Evolutionary conservation across 2,329 filamentous ascomycete species (phyloP).

Genomic region (Rhinocladiella mackenziei): DNA sequence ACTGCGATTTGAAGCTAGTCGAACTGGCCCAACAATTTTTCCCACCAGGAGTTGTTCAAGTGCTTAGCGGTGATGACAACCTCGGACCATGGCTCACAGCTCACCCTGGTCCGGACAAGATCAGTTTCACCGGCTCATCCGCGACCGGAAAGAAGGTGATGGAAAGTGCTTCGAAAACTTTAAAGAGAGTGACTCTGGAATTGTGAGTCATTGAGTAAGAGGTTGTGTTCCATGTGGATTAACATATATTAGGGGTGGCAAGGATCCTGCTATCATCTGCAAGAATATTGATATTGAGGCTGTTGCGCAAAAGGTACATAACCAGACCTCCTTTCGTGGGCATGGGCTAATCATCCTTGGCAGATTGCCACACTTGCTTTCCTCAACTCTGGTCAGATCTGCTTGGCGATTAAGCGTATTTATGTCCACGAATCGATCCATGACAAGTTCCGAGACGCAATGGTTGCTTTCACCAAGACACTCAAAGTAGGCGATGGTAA

Average conservation of each 20-base stretch:
- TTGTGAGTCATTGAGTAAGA: conserved; percentile 35
- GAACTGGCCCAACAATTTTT: conserved; percentile 58
- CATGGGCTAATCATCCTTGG: background rate
- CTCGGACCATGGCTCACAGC: conserved; percentile 57
- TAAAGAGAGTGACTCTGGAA: conserved; percentile 61
- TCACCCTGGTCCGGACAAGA: conserved; percentile 60
- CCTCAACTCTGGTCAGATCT: conserved; percentile 58
- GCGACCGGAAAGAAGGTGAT: conserved; percentile 60
- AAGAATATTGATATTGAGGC: conserved; percentile 55
- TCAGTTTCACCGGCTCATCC: conserved; percentile 61
- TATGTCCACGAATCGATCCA: conserved; percentile 58
- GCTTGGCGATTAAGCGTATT: conserved; percentile 52
- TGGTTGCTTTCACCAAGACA: conserved; percentile 41
- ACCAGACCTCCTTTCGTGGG: background rate
- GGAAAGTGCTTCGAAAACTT: conserved; percentile 52
- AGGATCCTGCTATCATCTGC: conserved; percentile 58
- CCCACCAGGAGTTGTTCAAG: conserved; percentile 61
- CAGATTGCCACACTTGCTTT: conserved; percentile 48
- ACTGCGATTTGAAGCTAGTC: conserved; percentile 51
- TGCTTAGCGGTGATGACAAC: conserved; percentile 56
- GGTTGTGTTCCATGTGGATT: background rate
- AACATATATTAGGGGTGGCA: conserved; percentile 46
- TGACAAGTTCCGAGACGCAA: conserved; percentile 45
- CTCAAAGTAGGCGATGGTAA: conserved; percentile 34
- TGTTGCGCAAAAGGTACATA: conserved; percentile 42